A percentile compares a stretch with the other conserved stretches of the same genome.
Conservation (phyloP, 139 green algal species). For the Zygnema cylindricum region DNA sequence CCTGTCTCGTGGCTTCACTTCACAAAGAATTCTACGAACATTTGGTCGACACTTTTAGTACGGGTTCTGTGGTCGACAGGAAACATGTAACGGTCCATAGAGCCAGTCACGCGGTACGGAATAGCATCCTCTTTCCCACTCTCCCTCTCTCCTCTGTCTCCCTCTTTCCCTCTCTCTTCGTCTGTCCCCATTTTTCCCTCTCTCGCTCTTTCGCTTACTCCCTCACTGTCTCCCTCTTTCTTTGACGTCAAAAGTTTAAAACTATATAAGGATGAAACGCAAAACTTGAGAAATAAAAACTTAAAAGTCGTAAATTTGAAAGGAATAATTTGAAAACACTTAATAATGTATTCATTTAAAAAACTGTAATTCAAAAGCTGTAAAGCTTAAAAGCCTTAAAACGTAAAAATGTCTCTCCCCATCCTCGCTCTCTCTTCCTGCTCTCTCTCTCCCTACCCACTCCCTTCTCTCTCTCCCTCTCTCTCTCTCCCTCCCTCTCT, state of each 20-base stretch:
- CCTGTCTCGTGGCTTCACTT: neutral
- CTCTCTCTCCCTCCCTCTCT: neutral
- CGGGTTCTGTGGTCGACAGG: neutral
- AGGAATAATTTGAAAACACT: no score
- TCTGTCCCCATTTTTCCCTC: neutral
- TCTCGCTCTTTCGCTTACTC: neutral
- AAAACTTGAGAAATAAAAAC: no score
- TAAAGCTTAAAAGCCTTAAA: no score
- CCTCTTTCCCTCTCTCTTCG: neutral
- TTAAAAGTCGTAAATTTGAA: no score
- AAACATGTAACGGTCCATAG: neutral
- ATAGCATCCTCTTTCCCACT: neutral
- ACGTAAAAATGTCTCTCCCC: no score
- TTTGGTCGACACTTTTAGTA: neutral
- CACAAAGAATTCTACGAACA: neutral
- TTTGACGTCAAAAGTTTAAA: no score
- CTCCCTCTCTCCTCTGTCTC: neutral
- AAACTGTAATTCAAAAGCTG: no score
- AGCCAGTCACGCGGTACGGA: neutral
- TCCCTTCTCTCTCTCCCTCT: neutral
- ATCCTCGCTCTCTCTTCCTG: neutral
- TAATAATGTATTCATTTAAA: no score
- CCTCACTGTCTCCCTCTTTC: constrained; percentile 6
- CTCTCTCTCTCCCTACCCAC: constrained; percentile 10
- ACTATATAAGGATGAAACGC: no score